phyloP scores from a whole-genome alignment of 1,284 basidiomycete species.

The Neotropicomus parvogracilis region DNA sequence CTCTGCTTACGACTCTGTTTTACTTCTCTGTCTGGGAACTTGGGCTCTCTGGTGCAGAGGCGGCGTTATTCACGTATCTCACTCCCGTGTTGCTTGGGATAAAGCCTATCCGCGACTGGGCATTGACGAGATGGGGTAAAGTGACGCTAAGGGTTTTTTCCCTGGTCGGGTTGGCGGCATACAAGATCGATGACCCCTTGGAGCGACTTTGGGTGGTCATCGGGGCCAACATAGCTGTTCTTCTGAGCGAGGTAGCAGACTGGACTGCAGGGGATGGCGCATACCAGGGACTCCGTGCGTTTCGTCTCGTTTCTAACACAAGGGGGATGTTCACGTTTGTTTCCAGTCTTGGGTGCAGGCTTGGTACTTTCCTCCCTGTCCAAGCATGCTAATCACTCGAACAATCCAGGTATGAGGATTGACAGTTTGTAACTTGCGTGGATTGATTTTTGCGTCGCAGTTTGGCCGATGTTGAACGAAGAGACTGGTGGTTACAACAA shows the following conservation, averaged over 20 bases:
- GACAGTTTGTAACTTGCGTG: background rate
- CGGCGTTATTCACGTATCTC: conserved; percentile 64
- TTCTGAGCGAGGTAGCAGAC: conserved; percentile 52
- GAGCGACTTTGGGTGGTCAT: conserved; percentile 58
- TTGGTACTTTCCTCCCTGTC: conserved; percentile 67
- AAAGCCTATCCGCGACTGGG: conserved; percentile 42
- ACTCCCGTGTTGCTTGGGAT: conserved; percentile 62
- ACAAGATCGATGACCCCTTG: conserved; percentile 51
- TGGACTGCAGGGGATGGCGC: conserved; percentile 49
- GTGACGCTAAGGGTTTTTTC: conserved; percentile 49
- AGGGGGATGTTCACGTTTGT: background rate
- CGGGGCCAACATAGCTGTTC: conserved; percentile 48
- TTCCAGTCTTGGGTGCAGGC: conserved; percentile 61
- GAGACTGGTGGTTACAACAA: conserved; percentile 73
- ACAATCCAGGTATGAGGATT: conserved; percentile 64
- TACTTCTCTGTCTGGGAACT: conserved; percentile 93
- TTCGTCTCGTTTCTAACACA: background rate
- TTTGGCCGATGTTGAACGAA: conserved; percentile 78
- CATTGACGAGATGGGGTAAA: conserved; percentile 46
- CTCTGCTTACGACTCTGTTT: conserved; percentile 80
- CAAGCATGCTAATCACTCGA: conserved; percentile 77
- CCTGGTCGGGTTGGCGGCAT: conserved; percentile 60
- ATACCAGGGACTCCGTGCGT: conserved; percentile 61
- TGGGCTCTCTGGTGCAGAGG: conserved; percentile 73
- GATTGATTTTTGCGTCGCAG: conserved; percentile 33